Evolutionary conservation across 495 filamentous ascomycete genomes (phyloP).

Genomic region (Chaetomium cochliodes): DNA sequence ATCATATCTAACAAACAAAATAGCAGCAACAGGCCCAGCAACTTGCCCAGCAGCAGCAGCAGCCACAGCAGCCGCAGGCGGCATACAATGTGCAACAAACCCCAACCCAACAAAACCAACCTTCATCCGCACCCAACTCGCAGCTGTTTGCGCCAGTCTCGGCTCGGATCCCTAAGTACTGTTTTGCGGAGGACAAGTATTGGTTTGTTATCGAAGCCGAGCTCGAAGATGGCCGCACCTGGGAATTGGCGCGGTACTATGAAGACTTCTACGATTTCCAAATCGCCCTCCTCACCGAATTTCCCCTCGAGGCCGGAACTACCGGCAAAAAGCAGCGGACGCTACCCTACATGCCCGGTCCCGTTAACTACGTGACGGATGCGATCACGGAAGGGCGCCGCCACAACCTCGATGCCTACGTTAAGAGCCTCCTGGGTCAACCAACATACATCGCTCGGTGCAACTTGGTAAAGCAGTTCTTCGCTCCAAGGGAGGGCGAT

Average conservation of each 20-base stretch:
- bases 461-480: conserved; percentile 81
- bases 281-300: conserved; percentile 89
- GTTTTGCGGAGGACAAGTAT: conserved; percentile 95
- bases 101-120: conserved; percentile 35
- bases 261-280: conserved; percentile 99
- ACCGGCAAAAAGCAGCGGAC: conserved; percentile 72
- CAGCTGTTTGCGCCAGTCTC: conserved; percentile 57
- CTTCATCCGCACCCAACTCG: conserved; percentile 42
- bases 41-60: conserved; percentile 29
- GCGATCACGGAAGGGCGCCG: conserved; percentile 91
- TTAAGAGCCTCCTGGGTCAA: conserved; percentile 83
- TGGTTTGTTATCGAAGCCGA: conserved; percentile 95
- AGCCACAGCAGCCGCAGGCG: conserved; percentile 35
- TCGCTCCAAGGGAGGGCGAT: conserved; percentile 84
- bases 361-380: conserved; percentile 96
- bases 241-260: conserved; percentile 91
- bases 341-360: conserved; percentile 97
- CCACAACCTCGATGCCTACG: conserved; percentile 89
- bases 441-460: conserved; percentile 80
- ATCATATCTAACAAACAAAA: background rate
- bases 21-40: conserved; percentile 25
- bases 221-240: conserved; percentile 87
- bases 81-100: conserved; percentile 30
- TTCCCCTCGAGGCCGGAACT: conserved; percentile 87
- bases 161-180: conserved; percentile 88